These are phyloP conservation scores for Blastocystis sp. DNA, from an alignment of 352 stramenopile species.

Conservation along the genomic window DNA sequence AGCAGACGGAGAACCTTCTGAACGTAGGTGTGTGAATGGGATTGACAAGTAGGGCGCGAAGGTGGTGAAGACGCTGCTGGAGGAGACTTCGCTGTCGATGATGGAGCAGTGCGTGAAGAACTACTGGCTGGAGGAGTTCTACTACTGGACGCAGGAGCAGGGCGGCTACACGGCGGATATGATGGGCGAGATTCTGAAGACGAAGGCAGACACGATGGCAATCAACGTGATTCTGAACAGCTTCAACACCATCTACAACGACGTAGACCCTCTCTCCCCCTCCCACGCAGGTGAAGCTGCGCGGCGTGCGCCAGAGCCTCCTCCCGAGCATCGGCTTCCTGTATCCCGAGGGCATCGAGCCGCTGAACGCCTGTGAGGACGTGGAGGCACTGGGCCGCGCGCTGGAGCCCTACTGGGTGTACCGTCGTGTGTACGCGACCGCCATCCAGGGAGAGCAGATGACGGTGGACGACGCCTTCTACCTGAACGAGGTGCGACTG, in stretches of 20 bases:
- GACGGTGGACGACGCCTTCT: slow-evolving; percentile 94
- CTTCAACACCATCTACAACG: slow-evolving; percentile 80
- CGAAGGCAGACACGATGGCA: slow-evolving; percentile 86
- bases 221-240: slow-evolving; percentile 99
- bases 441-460: slow-evolving; percentile 77
- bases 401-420: slow-evolving; percentile 84
- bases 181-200: slow-evolving; percentile 87
- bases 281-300: slow-evolving; percentile 64
- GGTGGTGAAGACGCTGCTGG: slow-evolving; percentile 83
- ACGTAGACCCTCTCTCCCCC: slow-evolving; percentile 59
- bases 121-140: slow-evolving; percentile 84
- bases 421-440: slow-evolving; percentile 87
- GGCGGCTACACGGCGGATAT: slow-evolving; percentile 89
- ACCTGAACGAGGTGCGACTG: slow-evolving; percentile 93
- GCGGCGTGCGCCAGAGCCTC: slow-evolving; percentile 84
- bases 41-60: slow-evolving; percentile 49
- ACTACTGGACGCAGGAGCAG: slow-evolving; percentile 82
- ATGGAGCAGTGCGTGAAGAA: slow-evolving; percentile 98
- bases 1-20: slow-evolving; percentile 68
- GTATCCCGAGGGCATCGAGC: slow-evolving; percentile 86
- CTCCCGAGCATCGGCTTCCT: slow-evolving; percentile 91
- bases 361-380: slow-evolving; percentile 80
- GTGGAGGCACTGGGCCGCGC: slow-evolving; percentile 72
- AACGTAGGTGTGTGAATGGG: not conserved
- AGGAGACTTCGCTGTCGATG: slow-evolving; percentile 96